These are phyloP conservation scores for Sonneratia alba DNA, from an alignment of 345 rosid genomes.

Conservation along the genomic window DNA sequence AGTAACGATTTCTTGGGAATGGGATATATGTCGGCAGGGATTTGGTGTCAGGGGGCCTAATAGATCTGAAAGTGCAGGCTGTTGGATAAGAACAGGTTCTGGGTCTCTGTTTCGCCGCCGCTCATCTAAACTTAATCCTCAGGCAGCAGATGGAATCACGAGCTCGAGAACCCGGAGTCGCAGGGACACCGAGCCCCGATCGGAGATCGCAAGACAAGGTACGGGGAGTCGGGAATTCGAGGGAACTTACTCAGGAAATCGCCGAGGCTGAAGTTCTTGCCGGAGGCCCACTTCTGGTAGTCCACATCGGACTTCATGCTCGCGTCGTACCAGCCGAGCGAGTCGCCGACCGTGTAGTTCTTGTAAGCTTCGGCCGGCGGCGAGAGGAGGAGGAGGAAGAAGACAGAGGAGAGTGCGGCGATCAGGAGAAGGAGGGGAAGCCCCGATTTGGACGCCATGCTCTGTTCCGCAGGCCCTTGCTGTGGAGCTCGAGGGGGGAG, in stretches of 20 bases:
- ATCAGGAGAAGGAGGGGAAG: too few relatives aligned
- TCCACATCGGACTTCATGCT: slow-evolving; percentile 42
- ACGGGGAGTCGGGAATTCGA: not conserved
- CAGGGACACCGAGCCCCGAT: not conserved
- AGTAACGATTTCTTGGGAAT: too few relatives aligned
- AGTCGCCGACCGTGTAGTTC: too few relatives aligned
- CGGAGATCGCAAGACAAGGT: not conserved
- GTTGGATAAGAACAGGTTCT: not conserved
- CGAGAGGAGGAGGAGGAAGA: too few relatives aligned
- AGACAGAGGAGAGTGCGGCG: too few relatives aligned
- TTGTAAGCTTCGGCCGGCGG: too few relatives aligned
- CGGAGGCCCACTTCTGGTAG: slow-evolving; percentile 81
- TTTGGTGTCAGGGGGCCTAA: too few relatives aligned
- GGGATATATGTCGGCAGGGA: too few relatives aligned
- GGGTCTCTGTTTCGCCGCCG: not conserved
- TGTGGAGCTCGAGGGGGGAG: too few relatives aligned
- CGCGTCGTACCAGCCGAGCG: too few relatives aligned
- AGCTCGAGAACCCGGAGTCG: not conserved
- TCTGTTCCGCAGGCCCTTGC: too few relatives aligned
- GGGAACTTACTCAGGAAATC: slow-evolving; percentile 78
- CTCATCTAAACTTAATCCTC: not conserved
- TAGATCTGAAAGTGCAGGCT: not conserved
- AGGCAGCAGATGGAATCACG: not conserved
- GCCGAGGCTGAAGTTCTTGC: slow-evolving; percentile 68
- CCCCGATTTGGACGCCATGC: too few relatives aligned